Conservation (phyloP, 139 green algal species). For the Picochlorum sp. region DNA sequence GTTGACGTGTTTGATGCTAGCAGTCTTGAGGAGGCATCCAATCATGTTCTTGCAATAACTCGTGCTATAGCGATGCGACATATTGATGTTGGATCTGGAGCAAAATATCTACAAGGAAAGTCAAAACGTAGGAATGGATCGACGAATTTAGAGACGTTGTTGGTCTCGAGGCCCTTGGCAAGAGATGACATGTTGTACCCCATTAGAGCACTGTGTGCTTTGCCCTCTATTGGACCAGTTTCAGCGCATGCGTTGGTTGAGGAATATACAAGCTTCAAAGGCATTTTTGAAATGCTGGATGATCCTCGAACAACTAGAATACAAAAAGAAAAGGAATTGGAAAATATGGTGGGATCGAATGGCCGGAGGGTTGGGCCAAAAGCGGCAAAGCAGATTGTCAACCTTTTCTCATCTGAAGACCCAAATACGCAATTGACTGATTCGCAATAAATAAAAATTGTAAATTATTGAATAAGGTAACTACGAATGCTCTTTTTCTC, state of each 20-base stretch:
- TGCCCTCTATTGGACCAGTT: constrained; percentile 18
- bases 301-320: not conserved
- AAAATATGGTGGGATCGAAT: constrained; percentile 32
- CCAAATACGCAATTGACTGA: not conserved
- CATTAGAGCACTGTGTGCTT: not conserved
- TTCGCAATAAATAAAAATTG: not conserved
- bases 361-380: constrained; percentile 18
- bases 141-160: constrained; percentile 1
- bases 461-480: not conserved
- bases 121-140: not conserved
- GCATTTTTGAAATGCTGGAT: constrained; percentile 14
- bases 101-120: constrained; percentile 9
- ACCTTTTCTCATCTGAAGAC: constrained; percentile 13
- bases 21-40: constrained; percentile 9
- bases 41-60: constrained; percentile 16
- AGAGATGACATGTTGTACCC: not conserved
- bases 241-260: constrained; percentile 17
- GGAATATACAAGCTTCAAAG: constrained; percentile 15
- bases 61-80: constrained; percentile 14
- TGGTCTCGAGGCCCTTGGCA: constrained; percentile 8
- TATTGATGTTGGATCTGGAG: not conserved
- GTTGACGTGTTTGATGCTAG: constrained; percentile 7
- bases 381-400: constrained; percentile 19
- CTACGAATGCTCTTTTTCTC: constrained; percentile 36
- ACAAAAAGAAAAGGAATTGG: constrained; percentile 39